Evolutionary conservation across 1,284 basidiomycete species (phyloP), one percentile per base, ranked within the genome.

Genomic region (Ceratobasidium theobromae): DNA sequence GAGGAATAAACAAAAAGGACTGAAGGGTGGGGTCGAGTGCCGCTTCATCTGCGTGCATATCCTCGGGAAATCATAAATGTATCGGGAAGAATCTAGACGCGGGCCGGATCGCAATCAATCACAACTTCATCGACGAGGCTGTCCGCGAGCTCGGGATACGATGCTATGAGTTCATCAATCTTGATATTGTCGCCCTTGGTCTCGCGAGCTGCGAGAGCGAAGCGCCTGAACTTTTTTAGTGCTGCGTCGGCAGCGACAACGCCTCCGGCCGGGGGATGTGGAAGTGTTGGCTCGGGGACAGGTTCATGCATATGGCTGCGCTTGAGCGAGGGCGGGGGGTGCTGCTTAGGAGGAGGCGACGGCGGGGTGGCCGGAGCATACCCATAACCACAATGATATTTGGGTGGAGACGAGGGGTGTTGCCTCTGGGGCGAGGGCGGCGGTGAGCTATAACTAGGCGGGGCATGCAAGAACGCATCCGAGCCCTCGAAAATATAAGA

Each of bases 181-280:
- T 30, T 28, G 18, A 28, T 27, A 18, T 60, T 9, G 57, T 60
- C 57, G 2, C 16, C 32, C n/a, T 14, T 25, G 18, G 43, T 48
- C 45, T 60, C 57, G 18, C 57, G 57, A 14, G 38, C 43, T 2
- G 57, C 57, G n/a, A 60, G 45, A 2, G 27, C 57, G 18, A 60
- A 51, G 32, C 57, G 57, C 4, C 30, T 60, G 21, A 60, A 35
- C 32, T 60, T 60, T n/a, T n/a, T n/a, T n/a, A n/a, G n/a, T n/a
- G n/a, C n/a, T n/a, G n/a, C n/a, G n/a, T n/a, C n/a, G n/a, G n/a
- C n/a, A n/a, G n/a, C n/a, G n/a, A n/a, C n/a, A n/a, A n/a, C n/a
- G n/a, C n/a, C n/a, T n/a, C n/a, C n/a, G n/a, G n/a, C n/a, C n/a
- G n/a, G n/a, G n/a, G n/a, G n/a, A n/a, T n/a, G n/a, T n/a, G n/a